Conservation (phyloP, 805 yeast genomes). For the Hanseniaspora clermontiae region DNA sequence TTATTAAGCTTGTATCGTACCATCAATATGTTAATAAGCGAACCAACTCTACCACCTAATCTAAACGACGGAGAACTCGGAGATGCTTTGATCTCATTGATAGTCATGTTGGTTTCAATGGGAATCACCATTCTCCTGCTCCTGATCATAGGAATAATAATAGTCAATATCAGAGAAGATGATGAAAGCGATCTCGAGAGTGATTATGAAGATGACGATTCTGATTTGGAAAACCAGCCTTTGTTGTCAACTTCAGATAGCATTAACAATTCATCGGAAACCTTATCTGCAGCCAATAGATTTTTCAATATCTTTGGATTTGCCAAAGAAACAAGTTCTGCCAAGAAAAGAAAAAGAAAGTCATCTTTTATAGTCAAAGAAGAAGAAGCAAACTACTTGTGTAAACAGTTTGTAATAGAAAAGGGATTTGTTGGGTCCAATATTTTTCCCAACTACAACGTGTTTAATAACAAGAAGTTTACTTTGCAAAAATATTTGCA, state of each 20-base stretch:
- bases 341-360: conserved; percentile 24
- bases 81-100: neutral
- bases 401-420: conserved; percentile 6
- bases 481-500: conserved; percentile 2
- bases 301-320: conserved; percentile 10
- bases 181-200: neutral
- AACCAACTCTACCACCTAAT: neutral
- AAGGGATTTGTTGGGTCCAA: conserved; percentile 11
- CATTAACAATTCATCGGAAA: neutral
- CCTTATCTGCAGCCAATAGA: neutral
- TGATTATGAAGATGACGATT: neutral
- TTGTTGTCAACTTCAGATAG: neutral
- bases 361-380: neutral
- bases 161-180: neutral
- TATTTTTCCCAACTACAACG: conserved; percentile 10
- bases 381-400: conserved; percentile 36
- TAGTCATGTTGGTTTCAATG: conserved; percentile 8
- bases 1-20: neutral
- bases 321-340: conserved; percentile 18
- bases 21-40: neutral
- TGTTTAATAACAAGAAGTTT: neutral
- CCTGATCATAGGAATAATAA: neutral
- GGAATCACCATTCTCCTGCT: conserved; percentile 3
- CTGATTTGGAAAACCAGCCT: conserved; percentile 5
- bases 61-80: neutral